Percentiles rank a stretch among this genome's conserved stretches.
These are phyloP conservation scores for Chlorencoelia australis DNA, from an alignment of 2,329 filamentous ascomycete species.

Conservation along the genomic window DNA sequence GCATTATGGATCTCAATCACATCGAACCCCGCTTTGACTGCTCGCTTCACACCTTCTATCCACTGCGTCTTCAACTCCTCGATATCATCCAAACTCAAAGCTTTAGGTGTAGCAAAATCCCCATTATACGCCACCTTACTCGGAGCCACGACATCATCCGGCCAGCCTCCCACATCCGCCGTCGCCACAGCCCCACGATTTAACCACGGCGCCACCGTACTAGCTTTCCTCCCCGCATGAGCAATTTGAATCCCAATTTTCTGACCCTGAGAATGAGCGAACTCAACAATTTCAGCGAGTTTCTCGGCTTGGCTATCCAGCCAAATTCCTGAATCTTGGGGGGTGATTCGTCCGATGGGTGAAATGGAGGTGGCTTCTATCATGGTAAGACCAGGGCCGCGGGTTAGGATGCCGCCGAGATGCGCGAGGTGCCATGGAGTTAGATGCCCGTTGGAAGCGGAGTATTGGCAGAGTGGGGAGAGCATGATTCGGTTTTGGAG, in stretches of 20 bases:
- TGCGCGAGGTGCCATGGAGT: constrained; percentile 79
- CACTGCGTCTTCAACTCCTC: constrained; percentile 52
- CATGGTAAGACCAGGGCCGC: constrained; percentile 64
- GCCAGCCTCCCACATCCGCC: constrained; percentile 44
- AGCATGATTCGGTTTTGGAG: constrained; percentile 60
- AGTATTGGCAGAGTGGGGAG: constrained; percentile 58
- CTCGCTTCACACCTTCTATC: constrained; percentile 45
- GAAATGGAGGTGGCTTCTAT: constrained; percentile 71
- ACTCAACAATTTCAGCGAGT: constrained; percentile 62
- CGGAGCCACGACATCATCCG: constrained; percentile 42
- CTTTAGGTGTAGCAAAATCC: constrained; percentile 51
- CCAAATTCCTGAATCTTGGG: constrained; percentile 74
- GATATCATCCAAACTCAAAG: constrained; percentile 61
- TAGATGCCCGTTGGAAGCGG: constrained; percentile 57
- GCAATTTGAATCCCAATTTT: constrained; percentile 71
- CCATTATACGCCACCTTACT: constrained; percentile 49
- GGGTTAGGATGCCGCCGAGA: constrained; percentile 65
- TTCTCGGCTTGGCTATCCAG: constrained; percentile 65
- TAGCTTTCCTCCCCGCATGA: constrained; percentile 67
- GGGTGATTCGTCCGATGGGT: constrained; percentile 72
- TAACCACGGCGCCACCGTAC: constrained; percentile 54
- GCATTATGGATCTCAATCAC: constrained; percentile 73
- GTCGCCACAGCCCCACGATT: constrained; percentile 40
- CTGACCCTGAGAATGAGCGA: constrained; percentile 68
- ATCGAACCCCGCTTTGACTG: constrained; percentile 59